Evolutionary conservation across 192 early-diverging fungal species (phyloP).

Genomic region (Phlyctochytrium planicorne): DNA sequence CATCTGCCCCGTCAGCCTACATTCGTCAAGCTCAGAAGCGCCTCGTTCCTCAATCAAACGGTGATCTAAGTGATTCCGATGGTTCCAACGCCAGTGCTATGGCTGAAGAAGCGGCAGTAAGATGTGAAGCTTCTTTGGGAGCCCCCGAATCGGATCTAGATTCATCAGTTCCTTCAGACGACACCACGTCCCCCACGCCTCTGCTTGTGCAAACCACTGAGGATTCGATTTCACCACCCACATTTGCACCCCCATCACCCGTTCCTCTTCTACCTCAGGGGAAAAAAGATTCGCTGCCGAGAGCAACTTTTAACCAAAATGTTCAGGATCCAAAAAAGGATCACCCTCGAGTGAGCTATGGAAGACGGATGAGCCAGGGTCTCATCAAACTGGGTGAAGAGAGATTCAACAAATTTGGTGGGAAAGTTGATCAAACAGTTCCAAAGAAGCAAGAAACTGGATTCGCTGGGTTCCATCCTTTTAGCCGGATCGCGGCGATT

Average conservation of each 20-base stretch:
- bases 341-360: background rate
- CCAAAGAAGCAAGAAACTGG: background rate
- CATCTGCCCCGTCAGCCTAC: background rate
- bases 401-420: background rate
- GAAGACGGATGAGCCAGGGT: background rate
- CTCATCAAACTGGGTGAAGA: background rate
- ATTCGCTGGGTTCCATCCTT: background rate
- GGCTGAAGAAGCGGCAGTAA: too few relatives aligned
- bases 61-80: too few relatives aligned
- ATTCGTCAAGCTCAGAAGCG: background rate
- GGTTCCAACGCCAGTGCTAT: too few relatives aligned
- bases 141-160: too few relatives aligned
- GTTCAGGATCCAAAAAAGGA: background rate
- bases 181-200: background rate
- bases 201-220: background rate
- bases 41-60: background rate
- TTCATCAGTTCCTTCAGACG: background rate
- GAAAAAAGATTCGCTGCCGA: background rate
- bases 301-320: background rate
- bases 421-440: background rate
- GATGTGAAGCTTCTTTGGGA: too few relatives aligned
- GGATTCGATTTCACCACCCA: background rate
- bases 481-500: background rate
- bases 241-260: too few relatives aligned
- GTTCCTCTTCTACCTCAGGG: too few relatives aligned